phyloP scores from a whole-genome alignment of 2,329 filamentous ascomycete species.

The Harringtonia lauricola region DNA sequence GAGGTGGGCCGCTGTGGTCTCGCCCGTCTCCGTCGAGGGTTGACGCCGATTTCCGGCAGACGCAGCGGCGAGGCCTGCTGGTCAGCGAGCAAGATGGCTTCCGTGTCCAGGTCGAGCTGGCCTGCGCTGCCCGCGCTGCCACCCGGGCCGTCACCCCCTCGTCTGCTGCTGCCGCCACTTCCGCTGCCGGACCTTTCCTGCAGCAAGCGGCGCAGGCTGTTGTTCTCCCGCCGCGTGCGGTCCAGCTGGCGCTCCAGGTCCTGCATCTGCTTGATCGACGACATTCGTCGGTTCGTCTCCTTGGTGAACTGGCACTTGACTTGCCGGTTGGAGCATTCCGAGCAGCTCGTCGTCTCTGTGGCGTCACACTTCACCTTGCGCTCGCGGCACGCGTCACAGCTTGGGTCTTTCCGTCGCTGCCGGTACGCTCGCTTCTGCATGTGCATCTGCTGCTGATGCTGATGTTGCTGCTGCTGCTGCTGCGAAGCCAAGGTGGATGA shows the following conservation, averaged over 20 bases:
- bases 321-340: slow-evolving; percentile 91
- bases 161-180: background rate
- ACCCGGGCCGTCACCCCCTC: background rate
- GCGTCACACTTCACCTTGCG: slow-evolving; percentile 84
- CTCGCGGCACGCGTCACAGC: slow-evolving; percentile 93
- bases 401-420: slow-evolving; percentile 90
- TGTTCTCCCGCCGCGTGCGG: slow-evolving; percentile 69
- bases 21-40: background rate
- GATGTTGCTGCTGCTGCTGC: background rate
- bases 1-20: background rate
- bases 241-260: slow-evolving; percentile 89
- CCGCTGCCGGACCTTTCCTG: slow-evolving; percentile 36
- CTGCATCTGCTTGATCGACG: slow-evolving; percentile 97
- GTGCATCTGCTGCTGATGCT: slow-evolving; percentile 2
- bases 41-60: background rate
- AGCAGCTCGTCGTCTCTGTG: slow-evolving; percentile 91
- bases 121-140: slow-evolving; percentile 10
- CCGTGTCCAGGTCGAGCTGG: slow-evolving; percentile 38
- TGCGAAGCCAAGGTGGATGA: background rate
- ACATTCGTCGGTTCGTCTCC: slow-evolving; percentile 97
- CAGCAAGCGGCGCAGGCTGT: slow-evolving; percentile 56
- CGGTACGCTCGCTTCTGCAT: slow-evolving; percentile 89
- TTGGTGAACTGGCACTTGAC: slow-evolving; percentile 99
- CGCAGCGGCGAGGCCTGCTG: background rate
- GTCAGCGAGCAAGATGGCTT: slow-evolving; percentile 11